phyloP scores from a whole-genome alignment of 192 early-diverging fungal genomes.

The Rhizophagus sp. region DNA sequence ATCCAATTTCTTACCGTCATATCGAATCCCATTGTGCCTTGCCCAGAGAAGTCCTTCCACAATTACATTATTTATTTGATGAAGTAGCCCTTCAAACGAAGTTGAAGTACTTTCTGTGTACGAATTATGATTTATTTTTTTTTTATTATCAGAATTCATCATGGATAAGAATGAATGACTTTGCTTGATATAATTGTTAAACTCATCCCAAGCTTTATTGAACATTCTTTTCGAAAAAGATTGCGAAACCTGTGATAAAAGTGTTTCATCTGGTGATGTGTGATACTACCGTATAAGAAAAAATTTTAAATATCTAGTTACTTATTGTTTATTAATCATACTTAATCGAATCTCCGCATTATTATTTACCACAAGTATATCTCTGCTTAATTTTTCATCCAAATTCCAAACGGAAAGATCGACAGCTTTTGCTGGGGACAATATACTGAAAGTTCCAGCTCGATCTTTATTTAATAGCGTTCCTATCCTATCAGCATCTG shows the following conservation, averaged over 20 bases:
- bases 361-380: constrained; percentile 18
- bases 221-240: constrained; percentile 11
- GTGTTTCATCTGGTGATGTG: constrained; percentile 26
- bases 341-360: background rate
- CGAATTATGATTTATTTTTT: background rate
- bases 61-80: constrained; percentile 3
- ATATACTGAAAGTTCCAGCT: constrained; percentile 14
- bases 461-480: constrained; percentile 24
- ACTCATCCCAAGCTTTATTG: constrained; percentile 22
- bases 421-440: background rate
- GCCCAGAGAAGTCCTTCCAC: constrained; percentile 26
- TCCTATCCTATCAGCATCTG: constrained; percentile 15
- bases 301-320: background rate
- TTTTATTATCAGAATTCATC: background rate
- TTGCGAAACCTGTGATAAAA: background rate
- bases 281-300: background rate
- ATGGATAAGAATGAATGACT: background rate
- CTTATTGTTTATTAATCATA: background rate
- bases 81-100: constrained; percentile 3
- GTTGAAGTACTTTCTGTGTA: background rate
- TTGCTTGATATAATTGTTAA: background rate
- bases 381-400: constrained; percentile 11
- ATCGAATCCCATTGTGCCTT: background rate
- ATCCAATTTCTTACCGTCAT: constrained; percentile 10
- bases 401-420: background rate